phyloP scores from a whole-genome alignment of 2,329 filamentous ascomycete genomes.

The Hypoxylon sp. region DNA sequence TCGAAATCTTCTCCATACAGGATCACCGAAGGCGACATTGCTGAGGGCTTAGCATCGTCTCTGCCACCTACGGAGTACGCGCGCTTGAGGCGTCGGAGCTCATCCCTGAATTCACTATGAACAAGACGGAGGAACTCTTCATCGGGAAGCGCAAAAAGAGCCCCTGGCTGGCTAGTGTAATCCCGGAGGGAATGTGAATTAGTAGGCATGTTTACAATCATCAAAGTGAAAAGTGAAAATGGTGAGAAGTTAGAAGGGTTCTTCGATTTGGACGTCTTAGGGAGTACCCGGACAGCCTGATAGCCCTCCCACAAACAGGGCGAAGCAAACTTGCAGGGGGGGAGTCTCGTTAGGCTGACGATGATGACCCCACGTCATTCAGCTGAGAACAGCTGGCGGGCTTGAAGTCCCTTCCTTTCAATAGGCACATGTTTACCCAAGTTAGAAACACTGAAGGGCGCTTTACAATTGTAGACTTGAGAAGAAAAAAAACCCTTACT shows the following conservation, averaged over 20 bases:
- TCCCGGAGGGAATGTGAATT: neutral
- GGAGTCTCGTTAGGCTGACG: constrained; percentile 4
- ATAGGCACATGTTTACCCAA: too few species aligned
- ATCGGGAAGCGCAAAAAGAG: constrained; percentile 43
- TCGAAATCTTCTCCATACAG: constrained; percentile 54
- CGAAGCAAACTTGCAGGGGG: constrained; percentile 10
- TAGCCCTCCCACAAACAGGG: constrained; percentile 12
- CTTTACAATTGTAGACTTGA: too few species aligned
- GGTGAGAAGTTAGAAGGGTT: constrained; percentile 4
- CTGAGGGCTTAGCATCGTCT: constrained; percentile 18
- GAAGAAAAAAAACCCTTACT: too few species aligned
- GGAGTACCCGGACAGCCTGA: constrained; percentile 7
- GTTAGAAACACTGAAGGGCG: too few species aligned
- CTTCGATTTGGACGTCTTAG: neutral
- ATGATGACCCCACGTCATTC: too few species aligned
- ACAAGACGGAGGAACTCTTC: constrained; percentile 49
- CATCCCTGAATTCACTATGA: constrained; percentile 48
- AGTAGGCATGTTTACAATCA: constrained; percentile 23
- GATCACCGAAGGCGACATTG: constrained; percentile 50
- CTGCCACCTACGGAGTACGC: constrained; percentile 49
- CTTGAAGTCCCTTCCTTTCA: too few species aligned
- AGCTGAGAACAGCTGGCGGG: too few species aligned
- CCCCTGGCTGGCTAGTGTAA: constrained; percentile 8
- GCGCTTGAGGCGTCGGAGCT: constrained; percentile 52
- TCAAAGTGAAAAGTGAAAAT: neutral